phyloP scores from a whole-genome alignment of 169 alveolate species.

The Babesia sp. region DNA sequence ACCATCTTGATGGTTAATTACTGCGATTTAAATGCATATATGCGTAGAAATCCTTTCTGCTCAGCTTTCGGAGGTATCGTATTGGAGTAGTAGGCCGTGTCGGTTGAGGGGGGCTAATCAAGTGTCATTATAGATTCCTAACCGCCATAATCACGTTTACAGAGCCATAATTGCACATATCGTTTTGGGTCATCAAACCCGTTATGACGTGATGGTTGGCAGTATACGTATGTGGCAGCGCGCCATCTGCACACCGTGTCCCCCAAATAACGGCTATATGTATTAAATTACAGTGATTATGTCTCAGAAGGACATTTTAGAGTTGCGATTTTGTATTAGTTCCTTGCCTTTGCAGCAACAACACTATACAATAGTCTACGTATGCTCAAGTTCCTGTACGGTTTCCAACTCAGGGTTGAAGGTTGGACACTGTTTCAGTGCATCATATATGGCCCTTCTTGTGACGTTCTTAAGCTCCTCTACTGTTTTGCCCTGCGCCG shows the following conservation, averaged over 20 bases:
- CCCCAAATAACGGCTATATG: too few species aligned
- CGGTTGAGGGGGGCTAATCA: background rate
- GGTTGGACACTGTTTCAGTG: constrained; percentile 34
- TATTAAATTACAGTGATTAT: too few species aligned
- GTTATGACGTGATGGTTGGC: background rate
- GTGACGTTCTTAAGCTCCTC: constrained; percentile 46
- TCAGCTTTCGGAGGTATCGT: background rate
- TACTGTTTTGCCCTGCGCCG: constrained; percentile 46
- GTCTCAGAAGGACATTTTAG: background rate
- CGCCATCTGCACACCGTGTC: background rate
- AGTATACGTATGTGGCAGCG: background rate
- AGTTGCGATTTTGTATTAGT: background rate
- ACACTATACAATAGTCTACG: background rate
- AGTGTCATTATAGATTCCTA: background rate
- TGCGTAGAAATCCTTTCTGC: background rate
- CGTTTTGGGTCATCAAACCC: background rate
- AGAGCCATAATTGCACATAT: background rate
- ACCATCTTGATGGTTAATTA: constrained; percentile 55
- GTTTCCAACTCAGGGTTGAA: constrained; percentile 48
- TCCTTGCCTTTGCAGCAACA: background rate
- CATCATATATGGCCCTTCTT: constrained; percentile 39
- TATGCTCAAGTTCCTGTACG: constrained; percentile 46
- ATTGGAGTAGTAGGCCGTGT: background rate
- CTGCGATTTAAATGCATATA: background rate
- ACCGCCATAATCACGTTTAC: background rate